phyloP scores from a whole-genome alignment of 495 filamentous ascomycete species.

The Melanomma pulvis-pyrius region DNA sequence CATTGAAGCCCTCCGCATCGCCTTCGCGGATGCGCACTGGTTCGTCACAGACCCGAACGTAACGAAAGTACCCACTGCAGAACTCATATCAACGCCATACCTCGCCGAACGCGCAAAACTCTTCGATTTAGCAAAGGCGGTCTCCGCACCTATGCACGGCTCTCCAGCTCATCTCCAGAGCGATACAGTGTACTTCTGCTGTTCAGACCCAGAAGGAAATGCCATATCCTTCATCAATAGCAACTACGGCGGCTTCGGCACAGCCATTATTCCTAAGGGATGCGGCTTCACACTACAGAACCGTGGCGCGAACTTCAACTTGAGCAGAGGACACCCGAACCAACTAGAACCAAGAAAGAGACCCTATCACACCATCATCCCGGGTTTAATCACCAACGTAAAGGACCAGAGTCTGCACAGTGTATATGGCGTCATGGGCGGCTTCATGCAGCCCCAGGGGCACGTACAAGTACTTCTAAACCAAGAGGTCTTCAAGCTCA shows the following conservation, averaged over 20 bases:
- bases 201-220: conserved; percentile 79
- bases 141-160: conserved; percentile 64
- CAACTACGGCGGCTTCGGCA: conserved; percentile 90
- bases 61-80: conserved; percentile 63
- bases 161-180: conserved; percentile 67
- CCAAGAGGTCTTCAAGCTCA: conserved; percentile 81
- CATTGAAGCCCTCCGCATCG: conserved; percentile 87
- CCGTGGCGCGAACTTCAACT: conserved; percentile 82
- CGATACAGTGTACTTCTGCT: conserved; percentile 94
- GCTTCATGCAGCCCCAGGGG: conserved; percentile 98
- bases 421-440: conserved; percentile 96
- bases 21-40: conserved; percentile 89
- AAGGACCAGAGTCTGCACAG: conserved; percentile 72
- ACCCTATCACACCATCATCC: conserved; percentile 98
- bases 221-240: conserved; percentile 96
- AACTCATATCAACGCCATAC: conserved; percentile 63
- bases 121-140: conserved; percentile 63
- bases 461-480: conserved; percentile 95
- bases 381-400: conserved; percentile 80
- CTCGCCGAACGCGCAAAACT: conserved; percentile 69
- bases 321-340: conserved; percentile 73
- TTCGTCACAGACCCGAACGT: conserved; percentile 83
- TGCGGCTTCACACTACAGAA: conserved; percentile 95
- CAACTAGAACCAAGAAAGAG: conserved; percentile 77
- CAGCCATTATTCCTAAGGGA: conserved; percentile 75